phyloP scores from a whole-genome alignment of 345 rosid species.

The Firmiana major region DNA sequence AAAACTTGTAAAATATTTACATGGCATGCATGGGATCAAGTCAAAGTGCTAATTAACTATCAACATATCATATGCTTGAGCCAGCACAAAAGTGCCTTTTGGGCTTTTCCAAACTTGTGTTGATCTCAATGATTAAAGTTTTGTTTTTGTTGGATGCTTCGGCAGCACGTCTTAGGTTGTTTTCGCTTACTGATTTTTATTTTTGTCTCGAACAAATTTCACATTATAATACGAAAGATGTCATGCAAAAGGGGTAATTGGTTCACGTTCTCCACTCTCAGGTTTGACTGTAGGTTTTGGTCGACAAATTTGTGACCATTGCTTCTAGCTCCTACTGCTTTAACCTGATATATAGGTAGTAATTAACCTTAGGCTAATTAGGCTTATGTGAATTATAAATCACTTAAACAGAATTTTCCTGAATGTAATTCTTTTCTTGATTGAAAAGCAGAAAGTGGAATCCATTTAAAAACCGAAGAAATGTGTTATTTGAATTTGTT shows the following conservation, averaged over 20 bases:
- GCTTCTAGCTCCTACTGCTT: neutral
- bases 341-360: neutral
- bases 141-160: neutral
- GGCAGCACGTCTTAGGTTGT: too few species aligned
- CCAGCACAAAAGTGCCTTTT: neutral
- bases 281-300: neutral
- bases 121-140: neutral
- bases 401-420: too few species aligned
- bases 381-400: too few species aligned
- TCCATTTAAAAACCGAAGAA: neutral
- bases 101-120: neutral
- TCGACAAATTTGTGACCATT: neutral
- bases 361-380: neutral
- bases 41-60: neutral
- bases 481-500: neutral
- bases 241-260: neutral
- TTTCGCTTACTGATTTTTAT: too few species aligned
- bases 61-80: neutral
- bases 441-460: too few species aligned
- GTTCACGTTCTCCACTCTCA: neutral
- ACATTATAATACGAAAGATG: neutral
- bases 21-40: neutral
- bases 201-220: too few species aligned
- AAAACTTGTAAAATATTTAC: neutral
- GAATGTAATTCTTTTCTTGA: too few species aligned